Evolutionary conservation across 805 yeast species (phyloP).

Genomic region (Kurtzmaniella cleridarum): DNA sequence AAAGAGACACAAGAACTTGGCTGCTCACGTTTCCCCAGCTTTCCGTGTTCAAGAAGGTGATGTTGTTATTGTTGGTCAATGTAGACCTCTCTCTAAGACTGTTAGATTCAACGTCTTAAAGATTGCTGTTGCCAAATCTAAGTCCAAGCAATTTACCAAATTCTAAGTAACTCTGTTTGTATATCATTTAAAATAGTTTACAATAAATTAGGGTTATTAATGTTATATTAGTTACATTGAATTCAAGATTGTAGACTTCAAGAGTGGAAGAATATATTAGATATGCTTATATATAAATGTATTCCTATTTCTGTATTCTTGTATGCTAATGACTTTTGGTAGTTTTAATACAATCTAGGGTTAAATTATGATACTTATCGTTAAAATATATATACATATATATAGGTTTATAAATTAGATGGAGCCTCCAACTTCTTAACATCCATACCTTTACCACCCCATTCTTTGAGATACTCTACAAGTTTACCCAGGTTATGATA

Average conservation of each 20-base stretch:
- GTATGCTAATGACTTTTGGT: too few relatives aligned
- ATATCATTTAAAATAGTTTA: constrained; percentile 8
- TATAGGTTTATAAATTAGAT: constrained; percentile 36
- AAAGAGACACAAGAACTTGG: constrained; percentile 99
- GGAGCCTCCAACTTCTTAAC: constrained; percentile 51
- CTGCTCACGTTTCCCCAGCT: constrained; percentile 99
- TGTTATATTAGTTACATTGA: constrained; percentile 12
- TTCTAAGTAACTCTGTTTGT: constrained; percentile 52
- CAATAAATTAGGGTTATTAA: constrained; percentile 8
- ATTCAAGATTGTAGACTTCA: not conserved
- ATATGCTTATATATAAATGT: too few relatives aligned
- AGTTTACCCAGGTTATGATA: constrained; percentile 57
- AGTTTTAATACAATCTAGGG: too few relatives aligned
- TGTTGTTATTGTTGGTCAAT: constrained; percentile 98
- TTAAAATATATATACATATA: too few relatives aligned
- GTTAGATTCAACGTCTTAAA: constrained; percentile 99
- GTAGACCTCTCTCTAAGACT: constrained; percentile 99
- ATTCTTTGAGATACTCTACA: constrained; percentile 44
- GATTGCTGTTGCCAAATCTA: constrained; percentile 84
- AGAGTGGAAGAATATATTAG: too few relatives aligned
- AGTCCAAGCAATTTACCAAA: constrained; percentile 93
- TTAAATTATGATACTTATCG: not conserved
- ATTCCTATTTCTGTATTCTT: too few relatives aligned
- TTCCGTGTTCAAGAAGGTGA: constrained; percentile 99
- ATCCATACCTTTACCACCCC: constrained; percentile 55